Conservation (phyloP, 1,284 basidiomycete genomes). For the Ustilago cynodontis region DNA sequence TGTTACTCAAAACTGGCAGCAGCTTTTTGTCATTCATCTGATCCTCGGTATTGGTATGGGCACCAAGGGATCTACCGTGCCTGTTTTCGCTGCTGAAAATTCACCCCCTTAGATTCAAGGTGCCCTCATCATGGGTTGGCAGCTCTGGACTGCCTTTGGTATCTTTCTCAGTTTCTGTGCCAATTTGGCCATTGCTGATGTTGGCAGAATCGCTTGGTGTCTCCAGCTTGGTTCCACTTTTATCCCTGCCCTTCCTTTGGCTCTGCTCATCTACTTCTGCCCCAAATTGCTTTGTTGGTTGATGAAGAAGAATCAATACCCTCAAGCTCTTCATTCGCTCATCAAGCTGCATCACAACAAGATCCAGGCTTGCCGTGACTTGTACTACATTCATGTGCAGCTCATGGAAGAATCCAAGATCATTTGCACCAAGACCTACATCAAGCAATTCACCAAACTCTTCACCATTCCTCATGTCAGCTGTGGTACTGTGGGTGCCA, state of each 20-base stretch:
- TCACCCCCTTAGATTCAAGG: constrained; percentile 80
- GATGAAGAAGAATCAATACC: constrained; percentile 74
- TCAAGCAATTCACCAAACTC: constrained; percentile 75
- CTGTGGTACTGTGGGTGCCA: constrained; percentile 75
- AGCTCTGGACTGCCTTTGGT: constrained; percentile 81
- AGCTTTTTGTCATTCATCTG: constrained; percentile 78
- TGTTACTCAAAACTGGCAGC: constrained; percentile 79
- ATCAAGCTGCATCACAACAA: constrained; percentile 75
- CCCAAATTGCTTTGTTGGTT: constrained; percentile 76
- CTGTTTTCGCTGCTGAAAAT: constrained; percentile 70
- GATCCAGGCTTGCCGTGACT: constrained; percentile 81
- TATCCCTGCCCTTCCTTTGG: constrained; percentile 74
- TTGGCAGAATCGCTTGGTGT: constrained; percentile 58
- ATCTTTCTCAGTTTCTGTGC: constrained; percentile 74
- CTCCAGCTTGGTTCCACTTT: constrained; percentile 68
- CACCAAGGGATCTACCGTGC: constrained; percentile 76
- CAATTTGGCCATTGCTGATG: constrained; percentile 52
- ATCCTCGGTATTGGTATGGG: constrained; percentile 80
- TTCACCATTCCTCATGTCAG: constrained; percentile 72
- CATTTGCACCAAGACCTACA: constrained; percentile 70
- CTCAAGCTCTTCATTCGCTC: constrained; percentile 72
- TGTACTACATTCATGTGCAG: constrained; percentile 74
- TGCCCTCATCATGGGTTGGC: constrained; percentile 81
- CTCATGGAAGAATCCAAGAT: constrained; percentile 78
- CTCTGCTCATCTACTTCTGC: constrained; percentile 74